Base-by-base conservation (phyloP, 257 asterid genomes). In the Solanum ahanhuiri region DNA sequence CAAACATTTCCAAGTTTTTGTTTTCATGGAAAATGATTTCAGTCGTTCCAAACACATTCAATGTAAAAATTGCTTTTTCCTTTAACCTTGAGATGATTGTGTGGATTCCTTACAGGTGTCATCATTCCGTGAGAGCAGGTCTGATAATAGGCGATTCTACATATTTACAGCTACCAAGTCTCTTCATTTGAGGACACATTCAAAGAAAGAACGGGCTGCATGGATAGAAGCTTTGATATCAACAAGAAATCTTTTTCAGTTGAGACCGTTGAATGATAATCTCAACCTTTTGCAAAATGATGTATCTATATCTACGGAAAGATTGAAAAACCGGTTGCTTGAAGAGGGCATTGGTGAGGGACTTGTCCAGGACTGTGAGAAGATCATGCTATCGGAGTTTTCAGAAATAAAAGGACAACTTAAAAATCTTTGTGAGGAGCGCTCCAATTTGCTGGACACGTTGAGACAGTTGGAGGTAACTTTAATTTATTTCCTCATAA, bases 151-250 rank as follows among this genome's bases (percentile, higher is more conserved):
- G 92, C 92, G 98, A 71, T 95, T 96, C 86, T 96, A 96, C 94
- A 93, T 96, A 91, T 95, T 95, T 89, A 96, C 98, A 35, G 92
- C 98, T 39, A 95, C 99, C 57, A 95, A 96, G 85, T 94, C 98
- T 17, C 98, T 96, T 92, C 99, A 96, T 90, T 90, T 96, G 39
- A 89, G 98, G 91, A 95, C 98, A 48, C 91, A 91, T 86, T 91
- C 96, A 15, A 92, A 89, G 88, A 93, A 90, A 89, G 98, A 95
- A 89, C 92, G 98, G 90, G 94, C 86, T 86, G 98, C 95, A 43
- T 96, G 99, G 99, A 91, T 95, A 54, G 91, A 93, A 83, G 97
- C 98, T 77, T 92, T 96, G 92, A 90, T 89, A 86, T 91, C 95
- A 48, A 90, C 96, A 9, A 89, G 95, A 86, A 92, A 93, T 93